Base-by-base conservation (phyloP, 1,284 basidiomycete species). In the Cryptococcus jaspeensis region DNA sequence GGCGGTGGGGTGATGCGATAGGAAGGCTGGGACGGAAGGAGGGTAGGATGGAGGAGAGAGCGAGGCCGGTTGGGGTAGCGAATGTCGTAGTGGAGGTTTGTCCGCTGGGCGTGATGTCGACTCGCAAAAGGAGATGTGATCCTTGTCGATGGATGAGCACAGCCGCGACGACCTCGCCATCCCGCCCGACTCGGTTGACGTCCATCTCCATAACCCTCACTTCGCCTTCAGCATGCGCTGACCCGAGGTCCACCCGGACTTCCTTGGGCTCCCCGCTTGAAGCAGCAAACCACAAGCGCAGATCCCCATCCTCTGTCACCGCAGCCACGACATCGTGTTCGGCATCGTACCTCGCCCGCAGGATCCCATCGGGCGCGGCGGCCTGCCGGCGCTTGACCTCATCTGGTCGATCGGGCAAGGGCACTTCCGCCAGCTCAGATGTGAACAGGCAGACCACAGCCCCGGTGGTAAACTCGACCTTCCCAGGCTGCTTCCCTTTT, bases 261-360 rank as follows among this genome's bases (percentile, higher is more conserved):
- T 73, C 69, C 2, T 51, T 53, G 20, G 38, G 40, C 7, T 52
- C 38, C 49, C 39, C 50, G 5, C 25, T 37, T 13, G 51, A 45
- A 4, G 58, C 62, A n/a, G 50, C 55, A 42, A 67, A 66, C 71
- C 69, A 73, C 0, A 76, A 44, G 1, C 70, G 62, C 37, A 76
- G 47, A 50, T 73, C 73, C 9, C 74, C 74, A 38, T 72, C 70
- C 20, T 56, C 65, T 0, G 74, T 74, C 0, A 71, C 68, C 9
- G 69, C 72, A 16, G 69, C 69, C 3, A 72, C 60, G 7, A 74
- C 59, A 18, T 71, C 70, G 37, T 62, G 47, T 11, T 46, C 43
- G 0, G 58, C 23, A 40, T 71, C 62, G 50, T 69, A 75, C 7
- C 70, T 61, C 7, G 63, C 69, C 12, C 69, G 49, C n/a, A 64